phyloP scores from a whole-genome alignment of 345 rosid species.

The Lumnitzera littorea region DNA sequence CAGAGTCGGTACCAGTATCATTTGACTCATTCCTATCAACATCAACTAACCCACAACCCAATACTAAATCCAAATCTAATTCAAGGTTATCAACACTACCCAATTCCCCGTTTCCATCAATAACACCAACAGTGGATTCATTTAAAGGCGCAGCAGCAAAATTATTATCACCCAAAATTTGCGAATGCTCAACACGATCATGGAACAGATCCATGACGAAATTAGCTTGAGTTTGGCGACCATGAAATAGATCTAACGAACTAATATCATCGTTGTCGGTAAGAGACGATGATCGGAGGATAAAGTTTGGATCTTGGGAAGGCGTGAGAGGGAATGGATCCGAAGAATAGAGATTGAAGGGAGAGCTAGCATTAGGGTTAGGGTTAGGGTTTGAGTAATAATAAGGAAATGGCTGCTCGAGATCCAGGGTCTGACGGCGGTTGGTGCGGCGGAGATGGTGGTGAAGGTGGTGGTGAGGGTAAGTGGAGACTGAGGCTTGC shows the following conservation, averaged over 20 bases:
- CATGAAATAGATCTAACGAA: constrained; percentile 37
- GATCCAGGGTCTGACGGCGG: constrained; percentile 14
- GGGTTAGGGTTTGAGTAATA: background rate
- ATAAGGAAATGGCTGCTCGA: constrained; percentile 27
- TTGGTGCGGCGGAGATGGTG: constrained; percentile 6
- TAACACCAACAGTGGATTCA: constrained; percentile 28
- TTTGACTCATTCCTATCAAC: constrained; percentile 11
- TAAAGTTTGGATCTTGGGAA: constrained; percentile 24
- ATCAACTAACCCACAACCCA: constrained; percentile 34
- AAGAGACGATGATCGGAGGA: constrained; percentile 8
- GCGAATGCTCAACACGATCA: constrained; percentile 86
- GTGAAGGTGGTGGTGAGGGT: constrained; percentile 18
- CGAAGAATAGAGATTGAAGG: constrained; percentile 3
- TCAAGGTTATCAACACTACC: constrained; percentile 27
- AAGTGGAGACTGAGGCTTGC: constrained; percentile 29
- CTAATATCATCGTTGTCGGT: constrained; percentile 25
- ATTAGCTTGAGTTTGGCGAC: constrained; percentile 52
- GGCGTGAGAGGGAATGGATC: constrained; percentile 13
- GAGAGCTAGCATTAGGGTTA: background rate
- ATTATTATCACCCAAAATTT: constrained; percentile 25
- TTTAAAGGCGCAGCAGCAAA: constrained; percentile 26
- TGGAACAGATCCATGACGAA: constrained; percentile 91
- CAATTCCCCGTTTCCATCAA: constrained; percentile 27
- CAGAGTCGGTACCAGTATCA: background rate
- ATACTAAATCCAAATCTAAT: constrained; percentile 22